Evolutionary conservation across 2,329 filamentous ascomycete genomes (phyloP), one percentile per base, ranked within the genome.

Genomic region (Falciphora oryzae): DNA sequence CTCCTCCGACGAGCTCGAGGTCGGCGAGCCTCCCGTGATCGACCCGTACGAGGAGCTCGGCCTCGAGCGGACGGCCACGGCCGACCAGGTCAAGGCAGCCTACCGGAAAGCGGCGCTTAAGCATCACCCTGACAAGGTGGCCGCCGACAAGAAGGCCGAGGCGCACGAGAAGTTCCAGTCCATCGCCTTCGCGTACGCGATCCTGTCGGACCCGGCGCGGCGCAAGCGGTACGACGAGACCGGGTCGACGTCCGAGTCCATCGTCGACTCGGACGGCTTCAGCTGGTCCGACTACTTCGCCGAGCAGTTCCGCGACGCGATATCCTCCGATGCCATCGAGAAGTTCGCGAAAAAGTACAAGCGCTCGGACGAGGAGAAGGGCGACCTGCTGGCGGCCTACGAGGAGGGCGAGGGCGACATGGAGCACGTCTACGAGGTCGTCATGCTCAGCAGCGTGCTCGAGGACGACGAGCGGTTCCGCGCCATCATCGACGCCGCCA

Each of bases 21-120:
- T 84, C 31, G 81, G 80, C 65, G 83, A 86, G 53, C 88, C 86
- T 1, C 90, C 91, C 0, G 72, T 72, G 25, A 86, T 90, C 58
- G 81, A 91, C 70, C 94, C 95, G 0, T 99, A 99, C 73, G 85
- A 88, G 70, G 85, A 94, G 64, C 86, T 99, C 11, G 85, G 81
- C 28, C 76, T 99, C 57, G 83, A 88, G 53, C 85, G 86, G 66
- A 80, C 85, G 63, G 93, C 93, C 18, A 91, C 90, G 0, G 79
- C 87, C 57, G 87, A 92, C 67, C 86, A 97, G 71, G 85, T 99
- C 78, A 97, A 96, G 75, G 87, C 86, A 25, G 92, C 94, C 25
- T 99, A 99, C 80, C 90, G 92, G 73, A 97, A 96, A 75, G 87
- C 90, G 62, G 95, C 95, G 4, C 82, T 99, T 66, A 93, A 88